phyloP scores from a whole-genome alignment of 2,329 filamentous ascomycete species.

The Torrubiella hemipterigena region DNA sequence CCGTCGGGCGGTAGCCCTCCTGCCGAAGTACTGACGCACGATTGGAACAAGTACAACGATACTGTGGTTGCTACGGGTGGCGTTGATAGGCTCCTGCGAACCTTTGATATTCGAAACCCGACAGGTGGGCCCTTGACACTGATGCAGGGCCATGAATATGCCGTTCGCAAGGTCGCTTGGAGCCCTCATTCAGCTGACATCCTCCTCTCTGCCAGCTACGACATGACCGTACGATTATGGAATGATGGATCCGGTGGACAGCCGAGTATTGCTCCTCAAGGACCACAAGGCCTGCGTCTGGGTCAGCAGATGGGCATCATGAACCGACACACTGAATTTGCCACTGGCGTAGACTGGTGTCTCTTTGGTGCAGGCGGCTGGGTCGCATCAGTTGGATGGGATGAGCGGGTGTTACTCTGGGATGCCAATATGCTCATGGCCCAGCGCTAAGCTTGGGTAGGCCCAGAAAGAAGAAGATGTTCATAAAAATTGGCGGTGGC shows the following conservation, averaged over 20 bases:
- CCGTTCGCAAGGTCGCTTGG: constrained; percentile 77
- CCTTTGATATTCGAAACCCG: constrained; percentile 79
- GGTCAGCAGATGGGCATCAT: constrained; percentile 74
- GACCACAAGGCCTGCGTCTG: constrained; percentile 26
- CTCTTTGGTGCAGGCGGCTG: constrained; percentile 90
- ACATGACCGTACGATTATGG: constrained; percentile 96
- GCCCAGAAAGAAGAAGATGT: no score
- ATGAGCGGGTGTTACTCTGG: constrained; percentile 84
- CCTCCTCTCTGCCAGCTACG: constrained; percentile 81
- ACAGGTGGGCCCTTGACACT: constrained; percentile 58
- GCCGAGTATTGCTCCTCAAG: constrained; percentile 23
- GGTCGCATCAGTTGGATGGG: constrained; percentile 92
- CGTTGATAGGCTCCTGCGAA: constrained; percentile 77
- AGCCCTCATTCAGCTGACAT: constrained; percentile 88
- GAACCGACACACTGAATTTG: constrained; percentile 91
- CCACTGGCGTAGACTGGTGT: constrained; percentile 95
- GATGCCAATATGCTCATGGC: constrained; percentile 53
- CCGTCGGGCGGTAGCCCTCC: constrained; percentile 39
- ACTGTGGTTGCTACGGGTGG: constrained; percentile 77
- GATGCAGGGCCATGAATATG: constrained; percentile 81
- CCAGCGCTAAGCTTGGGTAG: constrained; percentile 13
- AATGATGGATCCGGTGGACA: constrained; percentile 51
- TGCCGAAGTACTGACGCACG: constrained; percentile 80
- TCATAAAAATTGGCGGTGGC: no score
- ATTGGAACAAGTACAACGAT: constrained; percentile 97